These are phyloP conservation scores for Dioszegia hungarica DNA, from an alignment of 768 basidiomycete species.

Conservation along the genomic window DNA sequence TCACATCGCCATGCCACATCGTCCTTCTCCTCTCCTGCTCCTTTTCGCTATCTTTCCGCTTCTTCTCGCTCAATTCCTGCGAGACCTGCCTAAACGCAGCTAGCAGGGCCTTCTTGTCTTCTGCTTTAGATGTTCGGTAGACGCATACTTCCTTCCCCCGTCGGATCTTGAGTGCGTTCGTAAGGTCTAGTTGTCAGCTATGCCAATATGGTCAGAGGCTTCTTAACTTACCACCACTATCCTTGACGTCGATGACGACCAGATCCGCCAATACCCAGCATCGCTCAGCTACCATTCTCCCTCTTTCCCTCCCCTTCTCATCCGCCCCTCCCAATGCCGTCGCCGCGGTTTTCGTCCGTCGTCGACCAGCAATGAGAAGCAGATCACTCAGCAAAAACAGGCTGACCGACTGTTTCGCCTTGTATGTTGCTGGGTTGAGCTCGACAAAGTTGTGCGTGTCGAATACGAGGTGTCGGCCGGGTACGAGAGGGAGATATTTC, in stretches of 20 bases:
- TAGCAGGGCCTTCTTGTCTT: slow-evolving; percentile 82
- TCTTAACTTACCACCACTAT: slow-evolving; percentile 67
- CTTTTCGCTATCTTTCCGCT: slow-evolving; percentile 86
- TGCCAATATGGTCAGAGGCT: not conserved
- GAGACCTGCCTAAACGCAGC: slow-evolving; percentile 84
- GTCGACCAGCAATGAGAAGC: slow-evolving; percentile 71
- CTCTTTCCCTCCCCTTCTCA: slow-evolving; percentile 52
- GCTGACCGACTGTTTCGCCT: slow-evolving; percentile 75
- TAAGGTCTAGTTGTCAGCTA: slow-evolving; percentile 55
- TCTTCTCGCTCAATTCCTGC: slow-evolving; percentile 81
- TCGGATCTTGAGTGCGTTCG: slow-evolving; percentile 94
- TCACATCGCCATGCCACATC: slow-evolving; percentile 52
- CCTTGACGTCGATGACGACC: slow-evolving; percentile 91
- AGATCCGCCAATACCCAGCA: slow-evolving; percentile 94
- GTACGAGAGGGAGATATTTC: slow-evolving; percentile 86
- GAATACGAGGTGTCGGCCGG: slow-evolving; percentile 82
- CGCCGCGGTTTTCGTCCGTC: slow-evolving; percentile 54
- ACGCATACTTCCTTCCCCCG: slow-evolving; percentile 92
- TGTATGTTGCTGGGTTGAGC: slow-evolving; percentile 92
- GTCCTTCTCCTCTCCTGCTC: slow-evolving; percentile 80
- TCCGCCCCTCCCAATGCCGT: slow-evolving; percentile 11
- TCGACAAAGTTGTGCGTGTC: slow-evolving; percentile 78
- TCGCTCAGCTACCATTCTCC: slow-evolving; percentile 79
- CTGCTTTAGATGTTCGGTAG: slow-evolving; percentile 72
- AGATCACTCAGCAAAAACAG: slow-evolving; percentile 90